phyloP scores from a whole-genome alignment of 1,139 yeast species.

The Scheffersomyces cryptocercus region DNA sequence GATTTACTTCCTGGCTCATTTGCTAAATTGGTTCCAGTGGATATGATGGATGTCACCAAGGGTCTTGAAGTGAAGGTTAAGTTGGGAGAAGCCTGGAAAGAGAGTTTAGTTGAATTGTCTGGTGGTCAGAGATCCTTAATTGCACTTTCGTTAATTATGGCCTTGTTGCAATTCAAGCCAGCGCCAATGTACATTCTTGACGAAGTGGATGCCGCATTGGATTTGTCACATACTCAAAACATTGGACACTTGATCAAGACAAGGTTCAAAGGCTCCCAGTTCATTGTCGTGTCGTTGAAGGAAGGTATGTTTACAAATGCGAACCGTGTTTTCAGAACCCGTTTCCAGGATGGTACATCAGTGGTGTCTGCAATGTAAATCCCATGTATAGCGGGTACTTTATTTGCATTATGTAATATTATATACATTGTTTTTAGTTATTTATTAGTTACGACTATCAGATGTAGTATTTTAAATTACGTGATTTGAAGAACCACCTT shows the following conservation, averaged over 20 bases:
- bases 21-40: conserved; percentile 85
- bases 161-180: conserved; percentile 89
- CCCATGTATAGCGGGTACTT: not conserved
- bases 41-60: conserved; percentile 77
- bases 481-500: too few relatives aligned
- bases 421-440: too few relatives aligned
- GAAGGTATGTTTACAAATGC: conserved; percentile 99
- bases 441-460: too few relatives aligned
- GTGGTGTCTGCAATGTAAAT: conserved; percentile 66
- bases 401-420: not conserved
- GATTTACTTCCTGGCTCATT: conserved; percentile 88
- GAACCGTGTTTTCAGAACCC: conserved; percentile 85
- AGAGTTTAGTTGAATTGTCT: conserved; percentile 88
- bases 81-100: conserved; percentile 94
- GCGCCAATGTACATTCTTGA: conserved; percentile 98
- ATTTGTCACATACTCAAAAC: conserved; percentile 94
- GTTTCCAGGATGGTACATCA: conserved; percentile 96
- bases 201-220: conserved; percentile 98
- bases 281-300: conserved; percentile 92
- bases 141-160: conserved; percentile 88
- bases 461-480: too few relatives aligned
- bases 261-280: conserved; percentile 91
- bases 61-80: conserved; percentile 93
- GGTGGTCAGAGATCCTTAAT: conserved; percentile 97
- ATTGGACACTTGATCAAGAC: conserved; percentile 96